Base-by-base conservation (phyloP, 306 rosid species). In the Pterocarpus santalinus region DNA sequence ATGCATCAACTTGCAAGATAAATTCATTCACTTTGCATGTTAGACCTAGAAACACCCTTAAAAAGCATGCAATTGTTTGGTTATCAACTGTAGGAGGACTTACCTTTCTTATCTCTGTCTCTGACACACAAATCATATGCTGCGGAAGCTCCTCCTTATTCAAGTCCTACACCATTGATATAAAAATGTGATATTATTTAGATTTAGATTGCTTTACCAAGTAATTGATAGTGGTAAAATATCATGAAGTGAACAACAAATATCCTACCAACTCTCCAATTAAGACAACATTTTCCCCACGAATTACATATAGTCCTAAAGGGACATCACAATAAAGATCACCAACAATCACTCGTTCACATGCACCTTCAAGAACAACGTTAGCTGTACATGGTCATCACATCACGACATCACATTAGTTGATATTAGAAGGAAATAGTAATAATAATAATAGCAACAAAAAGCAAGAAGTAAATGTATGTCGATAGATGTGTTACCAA, bases 241-340 rank as follows among this genome's bases (percentile, higher is more conserved):
- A 69, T 56, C n/a, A 33, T 60, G 55, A 79, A 51, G 71, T 34
- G 35, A 36, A 61, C 35, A 47, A 57, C 12, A 65, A 68, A 82
- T 62, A 22, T 22, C 28, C 28, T 22, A 72, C 98, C 94, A 94
- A 90, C 84, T 94, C 98, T 67, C 98, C 98, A 66, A 94, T 93
- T 84, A 94, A 73, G 79, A 94, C 97, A 39, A 94, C 97, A 77
- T 94, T 94, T 87, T 94, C 98, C 62, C 97, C 98, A 35, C 97
- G 98, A 64, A 92, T 92, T 30, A 94, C 89, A 44, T 94, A 94
- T 39, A 94, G 89, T 66, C 97, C 98, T 79, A 94, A 86, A 75
- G 94, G 94, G 80, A 94, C 87, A 83, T 94, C 98, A 80, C 98
- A 92, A 74, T 88, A 94, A 60, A 91, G 92, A 16, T 92, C 97